Evolutionary conservation across 768 basidiomycete genomes (phyloP), one percentile per base, ranked within the genome.

Genomic region (Candolleomyces eurysporus): DNA sequence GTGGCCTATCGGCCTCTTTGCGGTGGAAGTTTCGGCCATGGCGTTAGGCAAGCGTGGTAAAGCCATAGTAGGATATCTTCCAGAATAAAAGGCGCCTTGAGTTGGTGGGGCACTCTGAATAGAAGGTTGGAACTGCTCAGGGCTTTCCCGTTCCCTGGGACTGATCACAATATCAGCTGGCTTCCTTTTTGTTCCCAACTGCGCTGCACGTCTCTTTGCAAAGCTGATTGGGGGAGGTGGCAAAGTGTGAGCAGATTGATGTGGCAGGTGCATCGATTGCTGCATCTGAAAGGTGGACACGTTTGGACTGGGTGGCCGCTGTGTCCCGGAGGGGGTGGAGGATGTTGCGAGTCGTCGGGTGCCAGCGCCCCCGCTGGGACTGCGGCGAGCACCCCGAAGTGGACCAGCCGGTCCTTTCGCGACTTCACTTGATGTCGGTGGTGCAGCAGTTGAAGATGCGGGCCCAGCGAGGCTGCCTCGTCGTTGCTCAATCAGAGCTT

Each of bases 151-250:
- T 62, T 87, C 87, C 57, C 87, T 78, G 10, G 90, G 89, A 64
- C 84, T 88, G 77, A 92, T 91, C 63, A 91, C 67, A 63, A 91
- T 89, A 67, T 92, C 90, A 2, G 90, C 89, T 0, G 90, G 90
- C 72, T 91, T 92, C 73, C 79, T 89, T 70, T 82, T 85, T 50
- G 78, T 80, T n/a, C 86, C 85, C 13, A 86, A 64, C 60, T 85
- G 85, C 30, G 82, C 84, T 10, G 89, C 87, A 50, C 90, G 84
- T 58, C 91, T 89, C 42, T 84, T 82, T 14, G 89, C 87, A 72
- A 92, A 91, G 72, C 88, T 90, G 69, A 89, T 90, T 31, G 90
- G 85, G 13, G 87, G 88, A 2, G 89, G 83, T 0, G 88, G 84
- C 7, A 89, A 75, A 0, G 87, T 81, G 67, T 84, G 63, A 52